phyloP scores from a whole-genome alignment of 352 stramenopile species.

The Aphanomyces euteiches region DNA sequence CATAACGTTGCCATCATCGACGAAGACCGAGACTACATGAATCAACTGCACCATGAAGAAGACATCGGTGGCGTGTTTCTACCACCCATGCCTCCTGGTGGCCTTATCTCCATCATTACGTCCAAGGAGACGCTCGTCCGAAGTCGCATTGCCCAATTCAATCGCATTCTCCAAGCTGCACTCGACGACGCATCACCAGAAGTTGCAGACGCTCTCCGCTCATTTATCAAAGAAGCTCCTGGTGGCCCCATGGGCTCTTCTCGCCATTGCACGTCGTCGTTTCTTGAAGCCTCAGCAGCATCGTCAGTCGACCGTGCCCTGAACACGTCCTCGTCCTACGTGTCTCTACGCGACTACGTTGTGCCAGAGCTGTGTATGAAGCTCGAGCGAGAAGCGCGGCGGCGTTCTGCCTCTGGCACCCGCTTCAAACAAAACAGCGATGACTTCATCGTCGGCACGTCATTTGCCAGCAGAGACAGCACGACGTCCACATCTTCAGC shows the following conservation, averaged over 20 bases:
- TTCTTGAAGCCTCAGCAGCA: constrained; percentile 1
- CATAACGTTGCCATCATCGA: constrained; percentile 1
- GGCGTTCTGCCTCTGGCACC: constrained; percentile 58
- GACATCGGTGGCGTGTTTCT: constrained; percentile 36
- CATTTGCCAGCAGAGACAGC: constrained; percentile 1
- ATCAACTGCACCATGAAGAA: background rate
- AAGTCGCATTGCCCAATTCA: constrained; percentile 64
- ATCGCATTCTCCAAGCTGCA: constrained; percentile 60
- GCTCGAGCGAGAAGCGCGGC: constrained; percentile 56
- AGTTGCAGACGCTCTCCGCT: constrained; percentile 61
- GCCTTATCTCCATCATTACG: constrained; percentile 59
- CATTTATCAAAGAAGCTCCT: constrained; percentile 76
- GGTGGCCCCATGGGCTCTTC: constrained; percentile 35
- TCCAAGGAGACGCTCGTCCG: constrained; percentile 59
- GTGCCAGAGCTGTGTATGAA: constrained; percentile 63
- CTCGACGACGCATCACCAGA: constrained; percentile 57
- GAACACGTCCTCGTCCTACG: constrained; percentile 44
- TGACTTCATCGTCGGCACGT: background rate
- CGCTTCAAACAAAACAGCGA: background rate
- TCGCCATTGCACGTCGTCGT: background rate
- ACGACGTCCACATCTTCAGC: constrained; percentile 1
- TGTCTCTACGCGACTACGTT: constrained; percentile 67
- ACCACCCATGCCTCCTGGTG: constrained; percentile 48
- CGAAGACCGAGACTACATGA: background rate
- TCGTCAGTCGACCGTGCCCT: background rate